Base-by-base conservation (phyloP, 768 basidiomycete genomes). In the Holtermanniella nyarrowii region DNA sequence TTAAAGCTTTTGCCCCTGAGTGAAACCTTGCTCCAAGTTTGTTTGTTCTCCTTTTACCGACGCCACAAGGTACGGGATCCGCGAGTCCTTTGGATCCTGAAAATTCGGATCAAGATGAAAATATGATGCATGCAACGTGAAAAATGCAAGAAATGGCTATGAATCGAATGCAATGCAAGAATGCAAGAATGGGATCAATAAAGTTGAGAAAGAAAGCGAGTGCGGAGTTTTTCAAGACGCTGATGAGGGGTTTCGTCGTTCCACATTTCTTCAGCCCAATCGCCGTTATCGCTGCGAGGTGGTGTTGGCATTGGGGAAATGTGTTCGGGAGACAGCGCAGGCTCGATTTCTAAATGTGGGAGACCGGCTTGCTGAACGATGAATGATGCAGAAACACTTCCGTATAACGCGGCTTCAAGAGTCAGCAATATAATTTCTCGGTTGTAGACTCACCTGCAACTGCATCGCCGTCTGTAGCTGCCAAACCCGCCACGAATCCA, bases 331-430 rank as follows among this genome's bases (percentile, higher is more conserved):
- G 27, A n/a, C 4, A 14, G 5, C 10, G 24, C 18, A 5, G 18
- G 45, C n/a, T n/a, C n/a, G n/a, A n/a, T n/a, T 10, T 4, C 25
- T 23, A 50, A 24, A 23, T 18, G n/a, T 4, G 66, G 66, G 3
- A 68, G 27, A 24, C 66, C 66, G 31, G 58, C 43, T 54, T 68
- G 66, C 44, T 68, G 53, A 11, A 65, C 58, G 4, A 60, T 52
- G 41, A 65, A 65, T 11, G 66, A 68, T 1, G 66, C 55, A 7
- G 66, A 63, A 5, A 68, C 55, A 13, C 61, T 63, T 11, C 50
- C 66, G 53, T 65, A 62, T 11, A 64, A 52, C 4, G 55, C 48
- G n/a, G 66, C 66, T 63, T 26, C 18, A 46, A 50, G n/a, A n/a
- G n/a, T n/a, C n/a, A 3, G 3, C 44, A 46, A 27, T n/a, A 23